phyloP scores from a whole-genome alignment of 116 monocot genomes.

The Dioscorea cayenensis region DNA sequence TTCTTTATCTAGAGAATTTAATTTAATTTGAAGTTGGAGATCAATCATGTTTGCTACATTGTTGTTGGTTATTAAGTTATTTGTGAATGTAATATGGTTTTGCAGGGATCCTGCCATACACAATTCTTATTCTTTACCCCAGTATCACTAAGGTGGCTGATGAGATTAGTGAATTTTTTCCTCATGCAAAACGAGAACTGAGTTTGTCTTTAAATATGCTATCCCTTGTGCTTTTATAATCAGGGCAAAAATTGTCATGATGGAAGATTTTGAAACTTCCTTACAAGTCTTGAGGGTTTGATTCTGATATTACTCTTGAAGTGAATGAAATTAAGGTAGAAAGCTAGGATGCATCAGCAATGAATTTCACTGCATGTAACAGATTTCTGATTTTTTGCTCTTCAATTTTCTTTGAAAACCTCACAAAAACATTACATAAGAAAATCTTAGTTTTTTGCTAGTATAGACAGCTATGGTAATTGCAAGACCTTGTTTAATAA shows the following conservation, averaged over 20 bases:
- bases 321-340: background rate
- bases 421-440: background rate
- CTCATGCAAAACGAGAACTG: background rate
- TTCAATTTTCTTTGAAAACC: background rate
- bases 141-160: constrained; percentile 90
- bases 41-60: background rate
- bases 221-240: background rate
- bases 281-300: constrained; percentile 90
- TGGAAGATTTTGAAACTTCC: constrained; percentile 82
- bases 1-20: no score
- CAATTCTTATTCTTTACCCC: constrained; percentile 75
- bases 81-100: background rate
- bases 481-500: background rate
- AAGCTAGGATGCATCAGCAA: background rate
- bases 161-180: constrained; percentile 9
- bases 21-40: background rate
- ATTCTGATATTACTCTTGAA: constrained; percentile 67
- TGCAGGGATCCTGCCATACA: constrained; percentile 67
- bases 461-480: background rate
- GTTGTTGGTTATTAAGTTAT: background rate
- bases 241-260: constrained; percentile 95
- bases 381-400: background rate
- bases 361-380: background rate
- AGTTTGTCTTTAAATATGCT: background rate
- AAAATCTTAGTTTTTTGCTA: background rate